Percentiles rank a stretch among this genome's conserved stretches.
Evolutionary conservation across 495 filamentous ascomycete species (phyloP).

Genomic region (Xylaria acuta): DNA sequence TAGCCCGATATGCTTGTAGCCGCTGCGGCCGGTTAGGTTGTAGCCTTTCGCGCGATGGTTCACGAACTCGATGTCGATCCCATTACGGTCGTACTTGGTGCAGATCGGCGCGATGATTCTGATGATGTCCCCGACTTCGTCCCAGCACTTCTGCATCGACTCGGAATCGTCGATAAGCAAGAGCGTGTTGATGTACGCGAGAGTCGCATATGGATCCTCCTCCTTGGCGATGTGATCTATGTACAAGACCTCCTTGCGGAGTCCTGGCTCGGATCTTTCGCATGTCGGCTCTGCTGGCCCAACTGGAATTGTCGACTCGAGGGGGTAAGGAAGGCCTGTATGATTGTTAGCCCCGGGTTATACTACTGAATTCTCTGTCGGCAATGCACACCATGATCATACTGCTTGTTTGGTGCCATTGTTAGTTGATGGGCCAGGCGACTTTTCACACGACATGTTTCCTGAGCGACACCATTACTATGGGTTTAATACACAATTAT

Average conservation of each 20-base stretch:
- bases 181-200: conserved; percentile 75
- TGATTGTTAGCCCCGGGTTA: background rate
- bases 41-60: conserved; percentile 57
- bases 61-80: conserved; percentile 86
- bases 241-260: background rate
- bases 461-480: no score
- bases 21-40: conserved; percentile 56
- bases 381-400: conserved; percentile 18
- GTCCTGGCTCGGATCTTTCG: background rate
- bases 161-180: conserved; percentile 88
- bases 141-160: conserved; percentile 82
- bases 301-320: conserved; percentile 16
- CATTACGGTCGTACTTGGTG: conserved; percentile 73
- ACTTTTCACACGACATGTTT: background rate
- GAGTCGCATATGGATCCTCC: conserved; percentile 32
- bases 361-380: background rate
- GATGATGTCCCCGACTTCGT: conserved; percentile 70
- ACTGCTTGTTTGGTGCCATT: conserved; percentile 6
- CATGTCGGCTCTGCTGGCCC: background rate
- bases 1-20: conserved; percentile 60
- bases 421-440: background rate
- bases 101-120: conserved; percentile 77
- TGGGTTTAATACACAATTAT: background rate
- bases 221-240: conserved; percentile 2
- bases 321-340: conserved; percentile 24